Conservation (phyloP, 495 filamentous ascomycete genomes). For the Daldinia decipiens region DNA sequence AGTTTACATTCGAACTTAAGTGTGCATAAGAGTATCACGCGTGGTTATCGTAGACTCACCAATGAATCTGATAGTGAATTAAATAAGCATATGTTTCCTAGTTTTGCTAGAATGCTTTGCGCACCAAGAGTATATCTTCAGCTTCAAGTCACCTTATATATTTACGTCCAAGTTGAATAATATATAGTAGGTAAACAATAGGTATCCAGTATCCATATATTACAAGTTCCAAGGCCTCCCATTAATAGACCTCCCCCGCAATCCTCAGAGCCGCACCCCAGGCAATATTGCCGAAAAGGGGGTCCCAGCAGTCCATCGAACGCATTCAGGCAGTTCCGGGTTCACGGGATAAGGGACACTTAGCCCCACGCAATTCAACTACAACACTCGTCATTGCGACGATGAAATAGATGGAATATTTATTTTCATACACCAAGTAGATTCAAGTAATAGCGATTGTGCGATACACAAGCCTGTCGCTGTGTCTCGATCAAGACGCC, state of each 20-base stretch:
- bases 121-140: too few relatives aligned
- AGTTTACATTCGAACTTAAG: too few relatives aligned
- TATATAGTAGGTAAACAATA: too few relatives aligned
- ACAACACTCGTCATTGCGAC: neutral
- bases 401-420: neutral
- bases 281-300: slow-evolving; percentile 26
- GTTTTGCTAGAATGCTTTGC: too few relatives aligned
- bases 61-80: too few relatives aligned
- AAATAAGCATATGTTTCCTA: too few relatives aligned
- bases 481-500: neutral
- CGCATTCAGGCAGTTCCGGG: slow-evolving; percentile 40
- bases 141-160: too few relatives aligned
- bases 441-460: neutral
- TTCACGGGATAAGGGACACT: slow-evolving; percentile 16
- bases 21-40: too few relatives aligned
- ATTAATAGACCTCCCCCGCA: neutral
- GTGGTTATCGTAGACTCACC: too few relatives aligned
- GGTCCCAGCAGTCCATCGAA: neutral
- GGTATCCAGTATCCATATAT: too few relatives aligned
- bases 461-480: neutral
- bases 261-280: slow-evolving; percentile 14
- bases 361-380: slow-evolving; percentile 10
- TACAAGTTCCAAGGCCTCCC: too few relatives aligned
- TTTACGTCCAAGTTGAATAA: too few relatives aligned
- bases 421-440: neutral